Conservation (phyloP, 805 yeast species). For the Nakazawaea populi region DNA sequence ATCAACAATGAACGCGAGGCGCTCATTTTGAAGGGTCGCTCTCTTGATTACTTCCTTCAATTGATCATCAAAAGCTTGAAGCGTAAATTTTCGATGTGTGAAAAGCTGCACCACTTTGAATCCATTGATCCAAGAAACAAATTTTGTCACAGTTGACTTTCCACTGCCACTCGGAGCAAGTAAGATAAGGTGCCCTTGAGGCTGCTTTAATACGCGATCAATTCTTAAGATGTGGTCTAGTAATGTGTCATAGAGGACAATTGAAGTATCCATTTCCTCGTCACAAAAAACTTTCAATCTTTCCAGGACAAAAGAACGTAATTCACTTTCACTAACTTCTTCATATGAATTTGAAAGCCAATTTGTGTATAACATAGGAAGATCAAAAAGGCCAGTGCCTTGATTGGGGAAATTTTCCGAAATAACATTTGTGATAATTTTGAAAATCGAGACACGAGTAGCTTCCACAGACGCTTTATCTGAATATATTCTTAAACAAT, state of each 20-base stretch:
- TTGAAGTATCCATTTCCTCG: conserved; percentile 59
- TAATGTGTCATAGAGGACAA: conserved; percentile 63
- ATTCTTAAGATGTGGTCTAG: conserved; percentile 72
- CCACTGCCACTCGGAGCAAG: conserved; percentile 85
- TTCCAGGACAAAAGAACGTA: conserved; percentile 52
- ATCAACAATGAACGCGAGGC: conserved; percentile 67
- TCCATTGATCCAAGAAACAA: conserved; percentile 92
- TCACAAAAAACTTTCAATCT: conserved; percentile 69
- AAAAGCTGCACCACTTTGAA: conserved; percentile 51
- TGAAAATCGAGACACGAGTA: conserved; percentile 47
- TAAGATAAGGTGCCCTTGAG: conserved; percentile 85
- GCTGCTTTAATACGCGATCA: conserved; percentile 76
- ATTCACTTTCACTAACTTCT: conserved; percentile 42
- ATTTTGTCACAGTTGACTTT: conserved; percentile 65
- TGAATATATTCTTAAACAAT: conserved; percentile 68
- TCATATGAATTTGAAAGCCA: conserved; percentile 68
- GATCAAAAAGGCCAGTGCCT: conserved; percentile 28
- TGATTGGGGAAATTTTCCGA: conserved; percentile 39
- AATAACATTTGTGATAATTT: conserved; percentile 28
- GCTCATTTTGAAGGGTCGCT: conserved; percentile 51
- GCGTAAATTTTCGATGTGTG: conserved; percentile 46
- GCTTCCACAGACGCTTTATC: conserved; percentile 53
- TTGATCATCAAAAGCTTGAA: conserved; percentile 62
- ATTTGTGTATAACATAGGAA: conserved; percentile 62
- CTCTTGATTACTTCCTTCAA: conserved; percentile 47